Evolutionary conservation across 192 early-diverging fungal genomes (phyloP), one percentile per base, ranked within the genome.

Genomic region (Phlyctochytrium arcticum): DNA sequence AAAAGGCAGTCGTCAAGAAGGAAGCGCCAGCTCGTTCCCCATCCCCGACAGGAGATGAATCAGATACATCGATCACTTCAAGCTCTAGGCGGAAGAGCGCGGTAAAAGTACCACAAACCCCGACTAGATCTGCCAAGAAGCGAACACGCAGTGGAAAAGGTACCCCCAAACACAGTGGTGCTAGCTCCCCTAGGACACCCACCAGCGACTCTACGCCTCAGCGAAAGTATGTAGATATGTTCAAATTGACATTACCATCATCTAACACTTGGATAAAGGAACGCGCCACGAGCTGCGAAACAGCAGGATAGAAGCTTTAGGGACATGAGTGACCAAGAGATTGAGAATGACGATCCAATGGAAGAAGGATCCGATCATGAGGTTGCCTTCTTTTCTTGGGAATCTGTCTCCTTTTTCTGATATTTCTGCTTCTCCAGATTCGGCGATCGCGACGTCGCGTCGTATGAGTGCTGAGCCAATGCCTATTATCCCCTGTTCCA

Each of bases 51-150:
- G n/a, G n/a, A n/a, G n/a, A n/a, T n/a, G n/a, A 15, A 46, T 51
- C 10, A 63, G 68, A 35, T 54, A 27, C 6, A 68, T 70, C 54
- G 66, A 71, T 35, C 39, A 56, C 15, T 26, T 49, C 15, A n/a
- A 59, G 59, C 23, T 35, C 37, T 24, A 62, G 63, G 35, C 29
- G 33, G 47, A 53, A 15, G 71, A 57, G 24, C 33, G 64, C 66
- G 54, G 23, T 59, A 39, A 19, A 17, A 12, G 44, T 37, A 5
- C 24, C 35, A 48, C 44, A 46, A 61, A 33, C 36, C 37, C 21
- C 19, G 6, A 5, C 7, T n/a, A n/a, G n/a, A 30, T 61, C 59
- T 42, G 34, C 17, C 17, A 21, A 19, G 34, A 57, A 36, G 56
- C 34, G 19, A 27, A 35, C 12, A 57, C 56, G 17, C 17, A 31